phyloP scores from a whole-genome alignment of 352 stramenopile species.

The Pythium coloratum region DNA sequence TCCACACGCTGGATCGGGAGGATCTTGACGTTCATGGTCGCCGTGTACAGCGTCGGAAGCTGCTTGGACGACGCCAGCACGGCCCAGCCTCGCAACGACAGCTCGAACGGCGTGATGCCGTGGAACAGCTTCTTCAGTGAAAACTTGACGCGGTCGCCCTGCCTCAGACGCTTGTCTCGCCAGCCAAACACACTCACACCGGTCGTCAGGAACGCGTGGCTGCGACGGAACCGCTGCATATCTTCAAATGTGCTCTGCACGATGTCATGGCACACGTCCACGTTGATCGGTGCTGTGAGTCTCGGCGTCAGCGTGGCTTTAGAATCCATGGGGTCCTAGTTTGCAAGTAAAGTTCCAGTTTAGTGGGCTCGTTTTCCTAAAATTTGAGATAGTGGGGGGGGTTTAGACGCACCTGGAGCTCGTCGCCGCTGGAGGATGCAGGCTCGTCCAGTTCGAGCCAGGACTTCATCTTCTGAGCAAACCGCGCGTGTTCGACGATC shows the following conservation, averaged over 20 bases:
- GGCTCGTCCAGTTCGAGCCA: conserved; percentile 19
- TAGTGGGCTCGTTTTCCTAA: too few relatives aligned
- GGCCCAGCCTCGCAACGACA: conserved; percentile 30
- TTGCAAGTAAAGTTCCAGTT: too few relatives aligned
- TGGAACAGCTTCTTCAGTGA: conserved; percentile 36
- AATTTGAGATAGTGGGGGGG: too few relatives aligned
- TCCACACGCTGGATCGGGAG: conserved; percentile 21
- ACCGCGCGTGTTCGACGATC: conserved; percentile 20
- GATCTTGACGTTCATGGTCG: conserved; percentile 19
- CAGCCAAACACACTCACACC: conserved; percentile 36
- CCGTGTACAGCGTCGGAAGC: conserved; percentile 22
- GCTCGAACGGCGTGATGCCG: conserved; percentile 12
- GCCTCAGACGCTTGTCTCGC: conserved; percentile 30
- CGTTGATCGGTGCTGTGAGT: conserved; percentile 6
- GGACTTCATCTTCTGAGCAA: conserved; percentile 12
- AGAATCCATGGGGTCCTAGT: too few relatives aligned
- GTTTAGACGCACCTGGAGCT: conserved; percentile 1
- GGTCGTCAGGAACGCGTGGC: conserved; percentile 25
- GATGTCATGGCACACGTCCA: conserved; percentile 15
- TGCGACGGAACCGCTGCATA: conserved; percentile 22
- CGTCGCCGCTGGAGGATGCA: conserved; percentile 15
- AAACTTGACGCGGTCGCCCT: conserved; percentile 33
- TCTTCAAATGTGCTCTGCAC: conserved; percentile 12
- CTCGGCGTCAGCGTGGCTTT: neutral
- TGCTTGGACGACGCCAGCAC: conserved; percentile 21